Base-by-base conservation (phyloP, 2,329 filamentous ascomycete species). In the Dothistroma pini region DNA sequence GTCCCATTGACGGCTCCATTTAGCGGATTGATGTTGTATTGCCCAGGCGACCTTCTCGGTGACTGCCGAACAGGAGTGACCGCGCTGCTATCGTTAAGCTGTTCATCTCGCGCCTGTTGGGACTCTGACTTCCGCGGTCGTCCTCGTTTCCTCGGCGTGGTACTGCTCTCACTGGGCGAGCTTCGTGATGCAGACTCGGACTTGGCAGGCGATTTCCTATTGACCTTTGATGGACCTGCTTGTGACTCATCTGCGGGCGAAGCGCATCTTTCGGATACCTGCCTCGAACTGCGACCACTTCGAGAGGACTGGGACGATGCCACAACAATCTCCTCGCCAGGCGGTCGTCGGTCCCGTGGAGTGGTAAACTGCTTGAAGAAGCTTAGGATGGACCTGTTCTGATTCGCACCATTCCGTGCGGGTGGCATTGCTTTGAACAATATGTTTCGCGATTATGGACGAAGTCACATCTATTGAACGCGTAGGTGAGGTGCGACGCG, bases 351-450 rank as follows among this genome's bases (percentile, higher is more conserved):
- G 2, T 12, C 16, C 22, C 8, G 29, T n/a, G 52, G 55, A 25
- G 14, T 57, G 34, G 35, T 35, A 16, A 35, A 73, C 69, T 81
- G 83, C 68, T 80, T 80, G 74, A 83, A 83, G 68, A 83, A 83
- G 44, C 74, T 76, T 70, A 82, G 74, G 60, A 83, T 83, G 63
- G 79, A 82, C 51, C 76, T 76, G 64, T 83, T 83, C 11, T 74
- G 70, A 54, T 77, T 75, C 14, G 66, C 69, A 59, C 75, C 77
- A 12, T 70, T 62, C 64, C 77, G 80, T 29, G 34, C 19, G 14
- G 56, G 47, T 2, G 56, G 44, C 56, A 58, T 58, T 19, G 21
- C n/a, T 21, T 9, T 31, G 19, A 52, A 50, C 47, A 44, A 52
- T 51, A 44, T 5, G n/a, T 41, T 32, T n/a, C 21, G 12, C 21